Evolutionary conservation across 257 asterid genomes (phyloP), one percentile per base, ranked within the genome.

Genomic region (Solanum sparsipilum): DNA sequence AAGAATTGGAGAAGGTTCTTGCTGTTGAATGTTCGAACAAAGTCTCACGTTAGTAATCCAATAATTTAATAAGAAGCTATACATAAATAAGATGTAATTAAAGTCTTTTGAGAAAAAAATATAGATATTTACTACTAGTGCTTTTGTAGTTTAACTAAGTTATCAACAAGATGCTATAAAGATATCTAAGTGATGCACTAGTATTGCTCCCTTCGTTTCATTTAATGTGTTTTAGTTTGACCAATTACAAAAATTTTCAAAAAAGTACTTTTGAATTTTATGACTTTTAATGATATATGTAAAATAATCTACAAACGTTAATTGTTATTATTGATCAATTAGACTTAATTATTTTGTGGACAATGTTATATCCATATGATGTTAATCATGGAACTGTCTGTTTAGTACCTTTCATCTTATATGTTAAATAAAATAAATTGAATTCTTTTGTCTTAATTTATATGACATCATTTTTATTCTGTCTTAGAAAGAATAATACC

Each of bases 1-100:
- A 88, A 67, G 93, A 91, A 31, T 85, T 91, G 29, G 20, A 88
- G 38, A 88, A 83, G 18, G 85, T 91, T 88, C 88, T 86, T 25
- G 63, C 63, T 71, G 0, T 7, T 4, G 78, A 21, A 31, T 16
- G 39, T 71, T 71, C n/a, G 78, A 71, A 71, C 13, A 31, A 71
- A 71, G 25, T 70, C 11, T 15, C 11, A 31, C 23, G 7, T 70
- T 70, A 7, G 0, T 31, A 70, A 7, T 32, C 3, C 0, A 29
- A 70, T 2, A 34, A 13, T 67, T 67, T 4, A 68, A 13, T 6
- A 3, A 31, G 12, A 31, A 29, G 38, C 23, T 70, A 70, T 11
- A 70, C 23, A 31, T 15, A 65, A 25, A 29, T 70, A 70, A 68
- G 75, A 29, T 68, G 23, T 70, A 70, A 48, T 41, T 41, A 41